These are phyloP conservation scores for Eucalyptus pauciflora DNA, from an alignment of 345 rosid genomes.

Conservation along the genomic window DNA sequence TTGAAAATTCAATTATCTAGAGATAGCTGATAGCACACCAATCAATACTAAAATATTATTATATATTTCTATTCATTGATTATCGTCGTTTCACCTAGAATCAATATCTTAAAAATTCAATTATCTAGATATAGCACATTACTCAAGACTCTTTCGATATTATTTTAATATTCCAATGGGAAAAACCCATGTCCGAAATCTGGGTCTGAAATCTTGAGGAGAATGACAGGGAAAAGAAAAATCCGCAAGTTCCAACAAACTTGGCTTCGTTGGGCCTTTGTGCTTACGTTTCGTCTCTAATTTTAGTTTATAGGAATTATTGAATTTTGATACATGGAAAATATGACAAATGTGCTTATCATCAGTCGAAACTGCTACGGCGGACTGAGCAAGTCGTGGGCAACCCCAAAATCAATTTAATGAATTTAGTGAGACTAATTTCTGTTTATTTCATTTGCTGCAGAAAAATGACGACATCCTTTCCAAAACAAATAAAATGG, in stretches of 20 bases:
- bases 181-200: not conserved
- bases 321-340: not conserved
- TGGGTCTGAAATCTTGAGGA: not conserved
- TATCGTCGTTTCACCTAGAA: rapidly evolving
- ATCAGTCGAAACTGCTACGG: not conserved
- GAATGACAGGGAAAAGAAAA: not conserved
- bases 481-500: not conserved
- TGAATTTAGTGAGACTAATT: too few relatives aligned
- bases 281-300: not conserved
- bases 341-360: not conserved
- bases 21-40: too few relatives aligned
- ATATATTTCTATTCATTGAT: too few relatives aligned
- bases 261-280: not conserved
- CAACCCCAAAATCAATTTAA: too few relatives aligned
- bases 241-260: not conserved
- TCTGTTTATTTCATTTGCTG: too few relatives aligned
- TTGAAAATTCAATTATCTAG: too few relatives aligned
- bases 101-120: too few relatives aligned
- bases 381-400: too few relatives aligned
- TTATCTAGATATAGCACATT: too few relatives aligned
- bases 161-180: too few relatives aligned
- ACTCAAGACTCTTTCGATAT: too few relatives aligned
- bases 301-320: not conserved
- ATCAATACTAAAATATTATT: too few relatives aligned
- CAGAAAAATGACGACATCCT: not conserved